Conservation (phyloP, 805 yeast species). For the Wickerhamomyces sydowiorum region DNA sequence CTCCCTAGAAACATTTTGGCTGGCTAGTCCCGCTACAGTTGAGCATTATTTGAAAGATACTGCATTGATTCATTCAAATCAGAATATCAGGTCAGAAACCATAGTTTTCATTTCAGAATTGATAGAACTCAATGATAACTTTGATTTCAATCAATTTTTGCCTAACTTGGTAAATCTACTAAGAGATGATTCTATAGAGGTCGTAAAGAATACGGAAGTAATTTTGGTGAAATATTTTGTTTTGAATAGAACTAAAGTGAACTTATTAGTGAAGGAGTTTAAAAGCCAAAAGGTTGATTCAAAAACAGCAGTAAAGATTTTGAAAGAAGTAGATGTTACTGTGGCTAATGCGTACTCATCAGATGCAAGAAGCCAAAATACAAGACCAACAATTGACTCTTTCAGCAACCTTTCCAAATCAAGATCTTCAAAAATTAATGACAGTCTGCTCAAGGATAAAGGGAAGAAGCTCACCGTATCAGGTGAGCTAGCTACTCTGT, state of each 20-base stretch:
- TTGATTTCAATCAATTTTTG: slow-evolving; percentile 24
- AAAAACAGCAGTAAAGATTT: slow-evolving; percentile 10
- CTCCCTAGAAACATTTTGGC: slow-evolving; percentile 51
- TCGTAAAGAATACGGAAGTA: slow-evolving; percentile 20
- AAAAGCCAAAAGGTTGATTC: slow-evolving; percentile 17
- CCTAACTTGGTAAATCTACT: slow-evolving; percentile 21
- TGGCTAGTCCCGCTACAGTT: slow-evolving; percentile 42
- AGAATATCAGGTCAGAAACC: slow-evolving; percentile 35
- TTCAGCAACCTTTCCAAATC: slow-evolving; percentile 13
- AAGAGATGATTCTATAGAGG: slow-evolving; percentile 21
- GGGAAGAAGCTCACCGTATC: slow-evolving; percentile 2
- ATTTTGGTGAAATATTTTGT: slow-evolving; percentile 19
- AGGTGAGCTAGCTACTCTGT: slow-evolving; percentile 9
- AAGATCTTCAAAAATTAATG: background rate
- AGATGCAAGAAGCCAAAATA: slow-evolving; percentile 6
- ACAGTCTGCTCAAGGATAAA: background rate
- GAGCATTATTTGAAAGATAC: slow-evolving; percentile 37
- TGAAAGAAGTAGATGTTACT: slow-evolving; percentile 16
- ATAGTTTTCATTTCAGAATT: slow-evolving; percentile 40
- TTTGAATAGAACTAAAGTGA: slow-evolving; percentile 11
- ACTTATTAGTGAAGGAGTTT: slow-evolving; percentile 15
- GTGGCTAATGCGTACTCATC: slow-evolving; percentile 14
- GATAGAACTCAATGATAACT: slow-evolving; percentile 29
- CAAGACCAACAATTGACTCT: slow-evolving; percentile 21
- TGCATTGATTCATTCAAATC: slow-evolving; percentile 36